Percentiles rank a stretch among this genome's conserved stretches.
Conservation (phyloP, 495 filamentous ascomycete genomes). For the Xeromyces bisporus region DNA sequence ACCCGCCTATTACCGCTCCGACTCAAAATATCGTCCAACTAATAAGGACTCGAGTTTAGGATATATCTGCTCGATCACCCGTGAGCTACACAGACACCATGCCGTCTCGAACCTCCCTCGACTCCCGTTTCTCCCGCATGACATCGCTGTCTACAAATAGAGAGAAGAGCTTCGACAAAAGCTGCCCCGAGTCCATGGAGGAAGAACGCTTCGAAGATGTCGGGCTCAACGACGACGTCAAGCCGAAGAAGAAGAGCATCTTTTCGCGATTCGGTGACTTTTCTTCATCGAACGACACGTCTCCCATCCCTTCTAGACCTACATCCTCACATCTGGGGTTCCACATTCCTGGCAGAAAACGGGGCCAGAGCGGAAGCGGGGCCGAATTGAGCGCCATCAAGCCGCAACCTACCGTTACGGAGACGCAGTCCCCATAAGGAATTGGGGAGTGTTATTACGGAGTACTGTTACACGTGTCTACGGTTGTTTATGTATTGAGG, state of each 20-base stretch:
- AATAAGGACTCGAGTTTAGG: too few relatives aligned
- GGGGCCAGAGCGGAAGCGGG: constrained; percentile 55
- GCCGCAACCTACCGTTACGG: constrained; percentile 7
- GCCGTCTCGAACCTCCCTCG: constrained; percentile 58
- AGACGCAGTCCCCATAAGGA: constrained; percentile 19
- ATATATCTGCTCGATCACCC: constrained; percentile 82
- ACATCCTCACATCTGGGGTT: constrained; percentile 37
- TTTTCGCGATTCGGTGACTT: constrained; percentile 71
- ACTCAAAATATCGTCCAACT: too few relatives aligned
- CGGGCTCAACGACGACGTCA: constrained; percentile 59
- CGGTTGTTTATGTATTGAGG: too few relatives aligned
- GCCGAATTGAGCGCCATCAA: constrained; percentile 49
- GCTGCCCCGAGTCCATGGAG: constrained; percentile 36
- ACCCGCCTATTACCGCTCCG: too few relatives aligned
- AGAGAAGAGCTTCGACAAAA: constrained; percentile 30
- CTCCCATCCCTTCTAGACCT: constrained; percentile 31
- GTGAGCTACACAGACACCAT: constrained; percentile 38
- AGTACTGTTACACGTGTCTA: too few relatives aligned
- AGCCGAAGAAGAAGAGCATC: constrained; percentile 62
- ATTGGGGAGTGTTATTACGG: too few relatives aligned
- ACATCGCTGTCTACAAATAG: constrained; percentile 25
- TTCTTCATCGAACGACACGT: constrained; percentile 15
- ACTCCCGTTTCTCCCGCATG: constrained; percentile 46
- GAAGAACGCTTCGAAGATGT: constrained; percentile 87
- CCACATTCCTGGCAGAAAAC: constrained; percentile 53